Evolutionary conservation across 306 rosid genomes (phyloP).

Genomic region (Begonia fuchsioides): DNA sequence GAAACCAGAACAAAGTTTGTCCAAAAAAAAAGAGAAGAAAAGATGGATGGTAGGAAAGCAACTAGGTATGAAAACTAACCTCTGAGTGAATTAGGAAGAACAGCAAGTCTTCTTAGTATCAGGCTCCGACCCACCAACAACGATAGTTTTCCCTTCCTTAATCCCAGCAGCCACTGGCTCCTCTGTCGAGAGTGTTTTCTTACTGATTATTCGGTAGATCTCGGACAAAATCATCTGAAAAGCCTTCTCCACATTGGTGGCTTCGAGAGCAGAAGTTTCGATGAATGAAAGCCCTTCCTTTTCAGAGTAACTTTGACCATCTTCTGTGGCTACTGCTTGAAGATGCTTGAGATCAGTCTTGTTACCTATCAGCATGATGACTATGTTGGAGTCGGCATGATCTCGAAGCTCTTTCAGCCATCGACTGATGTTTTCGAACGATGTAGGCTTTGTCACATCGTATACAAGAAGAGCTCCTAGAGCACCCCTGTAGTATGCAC

Average conservation of each 20-base stretch:
- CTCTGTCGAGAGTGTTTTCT: conserved; percentile 5
- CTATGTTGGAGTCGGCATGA: conserved; percentile 70
- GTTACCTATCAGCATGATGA: conserved; percentile 68
- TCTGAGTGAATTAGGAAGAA: conserved; percentile 40
- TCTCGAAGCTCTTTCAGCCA: conserved; percentile 89
- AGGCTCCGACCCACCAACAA: conserved; percentile 30
- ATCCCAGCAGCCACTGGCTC: conserved; percentile 27
- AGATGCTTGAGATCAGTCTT: conserved; percentile 80
- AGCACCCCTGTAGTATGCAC: too few relatives aligned
- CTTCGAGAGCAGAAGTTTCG: too few relatives aligned
- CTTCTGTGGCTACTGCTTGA: conserved; percentile 65
- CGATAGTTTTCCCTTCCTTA: conserved; percentile 49
- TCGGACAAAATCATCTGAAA: too few relatives aligned
- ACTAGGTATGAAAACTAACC: too few relatives aligned
- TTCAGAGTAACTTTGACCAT: conserved; percentile 61
- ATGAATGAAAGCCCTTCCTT: conserved; percentile 12
- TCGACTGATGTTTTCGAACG: too few relatives aligned
- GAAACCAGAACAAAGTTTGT: background rate
- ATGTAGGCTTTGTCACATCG: too few relatives aligned
- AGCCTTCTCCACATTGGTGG: too few relatives aligned
- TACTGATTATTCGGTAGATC: too few relatives aligned
- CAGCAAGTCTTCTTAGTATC: conserved; percentile 48
- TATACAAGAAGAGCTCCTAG: too few relatives aligned
- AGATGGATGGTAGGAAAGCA: too few relatives aligned
- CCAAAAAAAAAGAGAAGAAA: too few relatives aligned